Conservation (phyloP, 768 basidiomycete species). For the Termitomyces sp. region DNA sequence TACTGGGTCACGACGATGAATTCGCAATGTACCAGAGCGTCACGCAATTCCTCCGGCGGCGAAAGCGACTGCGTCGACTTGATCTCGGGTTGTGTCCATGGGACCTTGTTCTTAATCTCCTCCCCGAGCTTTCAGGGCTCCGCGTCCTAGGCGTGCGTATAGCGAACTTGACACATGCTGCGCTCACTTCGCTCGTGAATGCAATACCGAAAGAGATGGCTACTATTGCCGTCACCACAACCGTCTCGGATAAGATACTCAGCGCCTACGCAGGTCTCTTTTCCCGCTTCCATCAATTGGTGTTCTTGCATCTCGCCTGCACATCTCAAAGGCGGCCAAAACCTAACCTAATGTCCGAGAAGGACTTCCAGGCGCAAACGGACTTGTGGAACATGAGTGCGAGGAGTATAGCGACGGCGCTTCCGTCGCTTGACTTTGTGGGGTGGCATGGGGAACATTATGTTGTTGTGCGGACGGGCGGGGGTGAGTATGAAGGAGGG, state of each 20-base stretch:
- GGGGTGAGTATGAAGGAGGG: slow-evolving; percentile 8
- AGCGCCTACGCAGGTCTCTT: slow-evolving; percentile 52
- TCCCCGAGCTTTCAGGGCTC: slow-evolving; percentile 49
- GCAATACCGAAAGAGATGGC: slow-evolving; percentile 44
- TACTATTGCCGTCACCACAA: slow-evolving; percentile 51
- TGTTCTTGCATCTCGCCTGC: slow-evolving; percentile 59
- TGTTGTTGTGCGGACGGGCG: slow-evolving; percentile 46
- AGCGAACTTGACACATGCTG: slow-evolving; percentile 38
- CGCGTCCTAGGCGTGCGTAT: slow-evolving; percentile 59
- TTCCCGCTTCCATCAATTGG: slow-evolving; percentile 42
- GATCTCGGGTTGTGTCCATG: slow-evolving; percentile 67
- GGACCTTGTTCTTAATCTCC: slow-evolving; percentile 50
- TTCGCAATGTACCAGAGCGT: slow-evolving; percentile 48
- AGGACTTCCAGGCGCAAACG: slow-evolving; percentile 55
- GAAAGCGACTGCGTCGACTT: slow-evolving; percentile 47
- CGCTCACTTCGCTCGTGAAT: slow-evolving; percentile 35
- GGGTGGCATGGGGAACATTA: slow-evolving; percentile 77
- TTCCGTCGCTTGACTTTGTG: slow-evolving; percentile 59
- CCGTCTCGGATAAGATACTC: slow-evolving; percentile 46
- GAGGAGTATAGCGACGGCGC: slow-evolving; percentile 42
- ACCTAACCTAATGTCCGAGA: slow-evolving; percentile 55
- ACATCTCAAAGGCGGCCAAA: slow-evolving; percentile 46
- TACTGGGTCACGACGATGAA: slow-evolving; percentile 63
- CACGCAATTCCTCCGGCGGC: slow-evolving; percentile 46
- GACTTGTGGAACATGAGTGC: slow-evolving; percentile 52